Conservation (phyloP, 495 filamentous ascomycete genomes). For the Aspergillus heteromorphus region DNA sequence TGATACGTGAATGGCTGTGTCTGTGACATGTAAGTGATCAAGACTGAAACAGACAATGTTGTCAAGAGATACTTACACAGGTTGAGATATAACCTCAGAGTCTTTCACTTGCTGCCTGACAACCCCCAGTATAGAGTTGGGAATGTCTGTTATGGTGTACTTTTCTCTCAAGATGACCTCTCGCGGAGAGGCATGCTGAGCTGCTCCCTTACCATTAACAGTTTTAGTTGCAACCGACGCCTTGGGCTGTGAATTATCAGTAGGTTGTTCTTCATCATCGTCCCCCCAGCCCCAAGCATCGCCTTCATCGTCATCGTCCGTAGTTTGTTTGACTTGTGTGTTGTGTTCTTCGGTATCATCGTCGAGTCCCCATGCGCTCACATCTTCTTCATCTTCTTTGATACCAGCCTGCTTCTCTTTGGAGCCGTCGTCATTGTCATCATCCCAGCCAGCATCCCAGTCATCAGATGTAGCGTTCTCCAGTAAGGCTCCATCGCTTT, state of each 20-base stretch:
- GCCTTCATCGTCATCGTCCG: constrained; percentile 47
- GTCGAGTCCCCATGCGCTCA: constrained; percentile 60
- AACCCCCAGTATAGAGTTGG: constrained; percentile 66
- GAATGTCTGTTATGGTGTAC: constrained; percentile 83
- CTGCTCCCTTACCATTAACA: constrained; percentile 10
- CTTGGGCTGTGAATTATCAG: constrained; percentile 12
- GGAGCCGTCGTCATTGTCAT: constrained; percentile 48
- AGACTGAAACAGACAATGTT: constrained; percentile 1
- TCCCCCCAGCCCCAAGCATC: constrained; percentile 40
- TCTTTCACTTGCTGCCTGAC: constrained; percentile 67
- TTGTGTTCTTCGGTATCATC: constrained; percentile 31
- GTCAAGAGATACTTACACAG: constrained; percentile 40
- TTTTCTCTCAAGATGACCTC: constrained; percentile 77
- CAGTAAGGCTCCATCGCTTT: constrained; percentile 57
- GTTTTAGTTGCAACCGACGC: constrained; percentile 12
- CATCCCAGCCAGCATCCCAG: constrained; percentile 74
- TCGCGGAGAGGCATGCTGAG: constrained; percentile 26
- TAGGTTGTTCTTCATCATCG: constrained; percentile 29
- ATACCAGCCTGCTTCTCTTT: constrained; percentile 14
- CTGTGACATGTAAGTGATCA: constrained; percentile 25
- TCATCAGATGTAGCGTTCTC: constrained; percentile 55
- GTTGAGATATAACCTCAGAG: constrained; percentile 54
- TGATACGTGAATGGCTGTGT: constrained; percentile 49
- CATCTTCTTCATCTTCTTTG: constrained; percentile 54
- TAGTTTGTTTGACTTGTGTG: constrained; percentile 14